phyloP scores from a whole-genome alignment of 257 asterid genomes.

The Solanum rostratum region DNA sequence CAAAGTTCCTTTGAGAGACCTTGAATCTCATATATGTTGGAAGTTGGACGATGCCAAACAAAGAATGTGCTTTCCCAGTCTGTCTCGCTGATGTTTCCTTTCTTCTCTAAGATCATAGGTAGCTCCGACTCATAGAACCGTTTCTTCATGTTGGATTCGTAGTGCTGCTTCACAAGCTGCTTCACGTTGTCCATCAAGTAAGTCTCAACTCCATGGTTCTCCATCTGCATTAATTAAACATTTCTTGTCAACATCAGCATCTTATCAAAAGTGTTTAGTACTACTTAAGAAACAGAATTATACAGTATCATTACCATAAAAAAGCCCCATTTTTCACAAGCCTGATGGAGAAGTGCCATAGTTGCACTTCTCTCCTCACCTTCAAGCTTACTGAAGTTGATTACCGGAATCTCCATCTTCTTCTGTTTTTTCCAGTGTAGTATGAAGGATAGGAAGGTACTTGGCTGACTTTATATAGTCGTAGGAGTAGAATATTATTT shows the following conservation, averaged over 20 bases:
- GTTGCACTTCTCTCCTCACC: conserved; percentile 44
- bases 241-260: background rate
- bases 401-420: conserved; percentile 79
- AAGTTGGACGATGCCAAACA: conserved; percentile 58
- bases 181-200: conserved; percentile 58
- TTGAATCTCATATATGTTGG: conserved; percentile 40
- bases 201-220: conserved; percentile 62
- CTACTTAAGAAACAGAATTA: background rate
- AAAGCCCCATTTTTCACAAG: conserved; percentile 83
- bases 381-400: conserved; percentile 42
- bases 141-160: conserved; percentile 45
- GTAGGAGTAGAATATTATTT: background rate
- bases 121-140: conserved; percentile 39
- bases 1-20: conserved; percentile 40
- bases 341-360: conserved; percentile 69
- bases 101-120: conserved; percentile 36
- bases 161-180: conserved; percentile 46
- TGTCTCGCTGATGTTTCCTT: conserved; percentile 14
- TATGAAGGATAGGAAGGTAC: conserved; percentile 9
- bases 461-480: conserved; percentile 42
- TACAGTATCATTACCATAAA: conserved; percentile 48
- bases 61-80: conserved; percentile 86
- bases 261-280: background rate
- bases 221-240: conserved; percentile 44
- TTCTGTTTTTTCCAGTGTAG: background rate